Evolutionary conservation across 441 rosid genomes (phyloP), one percentile per base, ranked within the genome.

Genomic region (Melastoma candidum): DNA sequence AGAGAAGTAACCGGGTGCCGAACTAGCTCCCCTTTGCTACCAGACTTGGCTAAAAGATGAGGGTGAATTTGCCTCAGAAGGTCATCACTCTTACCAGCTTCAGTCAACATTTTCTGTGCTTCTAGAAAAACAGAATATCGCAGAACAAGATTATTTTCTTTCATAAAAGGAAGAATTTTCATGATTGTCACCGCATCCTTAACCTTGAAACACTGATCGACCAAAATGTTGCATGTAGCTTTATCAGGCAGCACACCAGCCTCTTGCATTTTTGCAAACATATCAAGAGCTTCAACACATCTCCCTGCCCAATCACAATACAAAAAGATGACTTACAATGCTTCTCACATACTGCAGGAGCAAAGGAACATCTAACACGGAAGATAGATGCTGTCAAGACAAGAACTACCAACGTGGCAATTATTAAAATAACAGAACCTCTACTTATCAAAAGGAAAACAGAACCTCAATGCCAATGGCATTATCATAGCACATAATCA

Each of bases 171-270:
- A 71, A 90, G 92, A 59, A 86, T 69, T 53, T 55, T 71, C 26
- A 45, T 43, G 26, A 90, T 77, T 51, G 74, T 48, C 53, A 62
- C 55, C 27, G 70, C 73, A 63, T 78, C 81, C 11, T 80, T 65
- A 14, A 61, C 59, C 68, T 77, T 71, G 64, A 87, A 82, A 59
- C 89, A 83, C 68, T 71, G 84, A 68, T 68, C 72, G 1, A 87
- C 72, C 83, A 86, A 76, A 72, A 84, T 81, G 62, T 82, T 90
- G 74, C 97, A 84, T 44, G 85, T 77, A 51, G 97, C 89, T 78
- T 90, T 90, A 74, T 90, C 97, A 26, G 95, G 95, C 43, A 69
- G 74, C 55, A 81, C 83, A 46, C 84, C 82, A 9, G 80, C 80
- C 46, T 84, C 95, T 74, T 82, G 95, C 95, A 86, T 87, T 59